A percentile compares a stretch with the other conserved stretches of the same genome.
phyloP scores from a whole-genome alignment of 2,329 filamentous ascomycete genomes.

The Rhinocladiella similis region DNA sequence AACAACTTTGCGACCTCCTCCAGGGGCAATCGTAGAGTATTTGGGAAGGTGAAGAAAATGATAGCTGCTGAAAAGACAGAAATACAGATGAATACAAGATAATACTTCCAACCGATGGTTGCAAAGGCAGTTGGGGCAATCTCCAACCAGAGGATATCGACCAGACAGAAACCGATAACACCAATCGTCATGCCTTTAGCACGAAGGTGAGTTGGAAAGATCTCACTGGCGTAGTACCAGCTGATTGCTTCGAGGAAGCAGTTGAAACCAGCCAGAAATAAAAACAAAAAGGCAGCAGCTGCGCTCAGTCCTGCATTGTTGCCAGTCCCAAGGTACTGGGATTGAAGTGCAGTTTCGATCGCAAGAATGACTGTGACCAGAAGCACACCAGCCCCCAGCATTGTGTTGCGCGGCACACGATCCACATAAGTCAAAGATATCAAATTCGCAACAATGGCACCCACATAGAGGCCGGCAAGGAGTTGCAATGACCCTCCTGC shows the following conservation, averaged over 20 bases:
- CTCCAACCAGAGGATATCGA: conserved; percentile 21
- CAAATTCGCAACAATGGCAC: background rate
- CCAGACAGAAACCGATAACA: conserved; percentile 18
- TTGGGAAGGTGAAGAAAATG: too few species aligned
- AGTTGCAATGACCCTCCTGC: background rate
- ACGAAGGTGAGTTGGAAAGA: conserved; percentile 28
- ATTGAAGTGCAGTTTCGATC: conserved; percentile 7
- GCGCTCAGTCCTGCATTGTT: conserved; percentile 11
- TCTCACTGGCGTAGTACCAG: conserved; percentile 27
- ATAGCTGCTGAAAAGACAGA: too few species aligned
- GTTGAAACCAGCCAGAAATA: conserved; percentile 4
- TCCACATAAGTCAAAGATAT: conserved; percentile 7
- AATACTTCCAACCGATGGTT: conserved; percentile 16
- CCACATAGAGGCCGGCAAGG: background rate
- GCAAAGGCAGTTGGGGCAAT: conserved; percentile 29
- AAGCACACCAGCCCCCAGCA: conserved; percentile 9
- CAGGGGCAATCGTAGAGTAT: too few species aligned
- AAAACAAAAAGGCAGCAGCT: conserved; percentile 22
- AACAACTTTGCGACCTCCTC: too few species aligned
- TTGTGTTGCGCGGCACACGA: background rate
- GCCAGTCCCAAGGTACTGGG: background rate
- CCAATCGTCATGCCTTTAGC: conserved; percentile 23
- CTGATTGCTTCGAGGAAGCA: conserved; percentile 23
- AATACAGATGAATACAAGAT: conserved; percentile 6
- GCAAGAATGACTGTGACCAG: conserved; percentile 2